Evolutionary conservation across 306 rosid species (phyloP).

Genomic region (Sesbania bispinosa): DNA sequence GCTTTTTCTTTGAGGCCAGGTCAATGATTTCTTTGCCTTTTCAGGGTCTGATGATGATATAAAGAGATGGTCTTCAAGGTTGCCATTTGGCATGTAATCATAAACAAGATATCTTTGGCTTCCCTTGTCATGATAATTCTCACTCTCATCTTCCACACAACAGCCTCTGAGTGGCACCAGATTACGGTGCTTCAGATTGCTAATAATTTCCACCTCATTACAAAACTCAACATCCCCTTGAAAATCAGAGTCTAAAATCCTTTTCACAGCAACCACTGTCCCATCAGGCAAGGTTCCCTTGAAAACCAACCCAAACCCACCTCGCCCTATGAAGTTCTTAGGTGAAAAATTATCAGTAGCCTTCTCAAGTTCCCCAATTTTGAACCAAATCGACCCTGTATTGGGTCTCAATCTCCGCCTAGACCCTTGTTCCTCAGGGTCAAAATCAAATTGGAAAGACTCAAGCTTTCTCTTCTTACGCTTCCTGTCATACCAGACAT

Average conservation of each 20-base stretch:
- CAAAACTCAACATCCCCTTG: slow-evolving; percentile 85
- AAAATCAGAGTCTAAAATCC: slow-evolving; percentile 74
- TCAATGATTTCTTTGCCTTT: slow-evolving; percentile 43
- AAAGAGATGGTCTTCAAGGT: slow-evolving; percentile 72
- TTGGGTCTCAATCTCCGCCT: slow-evolving; percentile 71
- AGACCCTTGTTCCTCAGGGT: slow-evolving; percentile 63
- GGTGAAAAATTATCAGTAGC: slow-evolving; percentile 75
- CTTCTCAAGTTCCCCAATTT: slow-evolving; percentile 80
- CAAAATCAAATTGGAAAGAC: slow-evolving; percentile 38
- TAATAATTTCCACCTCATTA: slow-evolving; percentile 93
- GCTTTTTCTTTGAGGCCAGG: slow-evolving; percentile 91
- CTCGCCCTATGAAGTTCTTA: slow-evolving; percentile 81
- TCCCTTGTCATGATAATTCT: slow-evolving; percentile 40
- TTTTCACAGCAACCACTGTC: slow-evolving; percentile 77
- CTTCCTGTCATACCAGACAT: slow-evolving; percentile 63
- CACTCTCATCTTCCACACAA: slow-evolving; percentile 66
- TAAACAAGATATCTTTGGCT: slow-evolving; percentile 79
- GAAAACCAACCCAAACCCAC: slow-evolving; percentile 89
- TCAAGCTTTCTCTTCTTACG: slow-evolving; percentile 33
- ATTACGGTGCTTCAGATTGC: slow-evolving; percentile 87
- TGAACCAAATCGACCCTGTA: slow-evolving; percentile 87
- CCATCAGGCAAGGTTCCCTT: slow-evolving; percentile 75
- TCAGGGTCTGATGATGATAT: too few relatives aligned
- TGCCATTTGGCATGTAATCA: slow-evolving; percentile 96
- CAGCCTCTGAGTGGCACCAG: slow-evolving; percentile 91